These are phyloP conservation scores for Croton setiger DNA, from an alignment of 441 rosid species.

Conservation along the genomic window DNA sequence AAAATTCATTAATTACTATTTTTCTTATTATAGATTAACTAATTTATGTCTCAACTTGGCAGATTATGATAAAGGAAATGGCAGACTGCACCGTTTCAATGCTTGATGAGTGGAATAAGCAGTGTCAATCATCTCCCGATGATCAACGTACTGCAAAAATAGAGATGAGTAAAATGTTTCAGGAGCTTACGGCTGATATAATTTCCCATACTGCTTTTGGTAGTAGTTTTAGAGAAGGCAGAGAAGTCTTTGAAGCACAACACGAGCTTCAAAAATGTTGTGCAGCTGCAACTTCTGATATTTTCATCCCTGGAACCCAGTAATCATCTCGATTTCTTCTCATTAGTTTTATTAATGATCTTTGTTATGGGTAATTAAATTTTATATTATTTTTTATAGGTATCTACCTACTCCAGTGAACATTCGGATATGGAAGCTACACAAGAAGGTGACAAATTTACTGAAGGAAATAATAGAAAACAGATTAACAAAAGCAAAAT, in stretches of 20 bases:
- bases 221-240: conserved; percentile 34
- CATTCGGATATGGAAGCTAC: conserved; percentile 41
- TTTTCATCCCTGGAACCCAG: conserved; percentile 49
- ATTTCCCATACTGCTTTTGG: conserved; percentile 46
- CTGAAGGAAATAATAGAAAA: conserved; percentile 24
- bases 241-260: conserved; percentile 22
- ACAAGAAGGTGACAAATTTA: conserved; percentile 30
- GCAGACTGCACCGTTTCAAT: conserved; percentile 28
- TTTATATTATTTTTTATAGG: conserved; percentile 13
- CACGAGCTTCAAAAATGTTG: conserved; percentile 20
- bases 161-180: conserved; percentile 23
- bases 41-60: neutral
- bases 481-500: conserved; percentile 14
- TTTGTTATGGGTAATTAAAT: neutral
- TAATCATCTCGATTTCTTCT: conserved; percentile 8
- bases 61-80: conserved; percentile 30
- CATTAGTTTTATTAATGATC: neutral
- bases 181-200: conserved; percentile 34
- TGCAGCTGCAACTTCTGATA: conserved; percentile 7
- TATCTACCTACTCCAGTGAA: conserved; percentile 44
- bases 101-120: conserved; percentile 34
- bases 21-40: neutral
- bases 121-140: neutral
- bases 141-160: conserved; percentile 12
- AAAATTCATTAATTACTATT: too few species aligned